A percentile compares a stretch with the other conserved stretches of the same genome.
Evolutionary conservation across 495 filamentous ascomycete species (phyloP).

Genomic region (Penicillium psychrofluorescens): DNA sequence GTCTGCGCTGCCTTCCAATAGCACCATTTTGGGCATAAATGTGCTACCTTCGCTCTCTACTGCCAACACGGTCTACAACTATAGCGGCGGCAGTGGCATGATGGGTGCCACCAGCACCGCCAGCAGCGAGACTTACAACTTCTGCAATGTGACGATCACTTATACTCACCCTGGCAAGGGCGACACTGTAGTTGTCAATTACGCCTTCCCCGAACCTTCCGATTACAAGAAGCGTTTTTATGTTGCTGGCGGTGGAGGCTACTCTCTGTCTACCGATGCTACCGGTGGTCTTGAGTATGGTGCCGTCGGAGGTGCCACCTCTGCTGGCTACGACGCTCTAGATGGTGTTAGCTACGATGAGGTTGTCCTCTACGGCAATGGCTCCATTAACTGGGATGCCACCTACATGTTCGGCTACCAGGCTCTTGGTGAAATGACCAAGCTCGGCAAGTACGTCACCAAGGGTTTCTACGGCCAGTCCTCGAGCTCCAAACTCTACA

Average conservation of each 20-base stretch:
- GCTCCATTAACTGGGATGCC: conserved; percentile 36
- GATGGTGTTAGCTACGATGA: conserved; percentile 23
- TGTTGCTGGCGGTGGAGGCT: conserved; percentile 30
- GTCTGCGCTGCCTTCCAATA: conserved; percentile 24
- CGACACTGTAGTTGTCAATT: conserved; percentile 23
- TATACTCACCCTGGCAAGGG: conserved; percentile 28
- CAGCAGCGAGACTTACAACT: conserved; percentile 17
- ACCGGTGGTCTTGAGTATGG: conserved; percentile 34
- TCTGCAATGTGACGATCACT: conserved; percentile 30
- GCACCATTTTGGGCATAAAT: conserved; percentile 24
- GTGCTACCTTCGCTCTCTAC: conserved; percentile 23
- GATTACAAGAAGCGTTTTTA: conserved; percentile 33
- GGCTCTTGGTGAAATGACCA: conserved; percentile 32
- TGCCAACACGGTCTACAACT: conserved; percentile 19
- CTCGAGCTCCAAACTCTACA: conserved; percentile 21
- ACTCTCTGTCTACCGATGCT: conserved; percentile 17
- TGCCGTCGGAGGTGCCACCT: conserved; percentile 28
- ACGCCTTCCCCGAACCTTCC: conserved; percentile 23
- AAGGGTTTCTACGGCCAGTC: conserved; percentile 26
- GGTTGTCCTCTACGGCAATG: conserved; percentile 29
- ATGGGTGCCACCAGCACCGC: background rate
- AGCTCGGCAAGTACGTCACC: conserved; percentile 25
- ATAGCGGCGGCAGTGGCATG: conserved; percentile 8
- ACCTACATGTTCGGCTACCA: conserved; percentile 40
- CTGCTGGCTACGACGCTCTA: conserved; percentile 33